A percentile compares a stretch with the other conserved stretches of the same genome.
Evolutionary conservation across 75 land plant species (phyloP).

Genomic region (Picea glauca): DNA sequence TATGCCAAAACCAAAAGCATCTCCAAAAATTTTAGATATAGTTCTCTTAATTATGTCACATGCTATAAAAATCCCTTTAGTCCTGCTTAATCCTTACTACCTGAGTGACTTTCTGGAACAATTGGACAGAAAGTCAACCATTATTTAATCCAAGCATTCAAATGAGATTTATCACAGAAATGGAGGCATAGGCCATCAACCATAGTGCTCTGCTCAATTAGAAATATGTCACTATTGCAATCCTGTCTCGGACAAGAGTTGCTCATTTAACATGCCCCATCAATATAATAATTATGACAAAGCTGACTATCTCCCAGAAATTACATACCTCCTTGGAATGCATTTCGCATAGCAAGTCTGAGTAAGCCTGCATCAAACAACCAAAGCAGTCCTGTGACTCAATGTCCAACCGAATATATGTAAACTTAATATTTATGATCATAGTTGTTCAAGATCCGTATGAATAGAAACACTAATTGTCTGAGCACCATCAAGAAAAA

Average conservation of each 20-base stretch:
- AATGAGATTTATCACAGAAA: too few relatives aligned
- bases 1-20: neutral
- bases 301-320: neutral
- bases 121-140: neutral
- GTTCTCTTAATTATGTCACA: neutral
- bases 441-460: neutral
- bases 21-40: neutral
- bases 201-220: neutral
- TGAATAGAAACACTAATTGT: neutral
- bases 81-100: neutral
- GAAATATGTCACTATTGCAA: neutral
- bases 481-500: neutral
- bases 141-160: neutral
- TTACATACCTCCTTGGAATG: constrained; percentile 63
- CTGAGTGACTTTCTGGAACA: neutral
- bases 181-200: neutral
- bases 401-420: neutral
- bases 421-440: neutral
- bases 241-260: neutral
- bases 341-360: constrained; percentile 85
- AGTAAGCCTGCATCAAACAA: constrained; percentile 59
- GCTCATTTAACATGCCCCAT: neutral
- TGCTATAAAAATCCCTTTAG: neutral
- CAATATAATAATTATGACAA: neutral
- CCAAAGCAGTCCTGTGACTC: neutral